A percentile compares a stretch with the other conserved stretches of the same genome.
Evolutionary conservation across 495 filamentous ascomycete genomes (phyloP).

Genomic region (Podospora australis): DNA sequence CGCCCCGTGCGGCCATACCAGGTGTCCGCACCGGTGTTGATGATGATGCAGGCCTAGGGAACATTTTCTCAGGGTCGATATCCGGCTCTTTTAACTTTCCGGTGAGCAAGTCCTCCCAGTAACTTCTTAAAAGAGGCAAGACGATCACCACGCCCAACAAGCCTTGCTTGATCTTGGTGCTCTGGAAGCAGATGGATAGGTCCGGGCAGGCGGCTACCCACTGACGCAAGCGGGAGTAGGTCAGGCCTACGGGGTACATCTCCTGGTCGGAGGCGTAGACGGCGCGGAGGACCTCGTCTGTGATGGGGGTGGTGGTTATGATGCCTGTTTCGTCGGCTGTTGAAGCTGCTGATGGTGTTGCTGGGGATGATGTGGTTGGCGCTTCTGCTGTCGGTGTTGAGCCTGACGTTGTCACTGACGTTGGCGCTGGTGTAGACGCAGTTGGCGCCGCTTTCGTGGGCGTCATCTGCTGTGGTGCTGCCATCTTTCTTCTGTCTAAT

Average conservation of each 20-base stretch:
- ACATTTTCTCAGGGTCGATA: slow-evolving; percentile 58
- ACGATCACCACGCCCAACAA: slow-evolving; percentile 22
- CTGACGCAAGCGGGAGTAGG: slow-evolving; percentile 18
- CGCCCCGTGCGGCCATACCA: too few relatives aligned
- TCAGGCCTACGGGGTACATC: slow-evolving; percentile 28
- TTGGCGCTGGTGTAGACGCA: too few relatives aligned
- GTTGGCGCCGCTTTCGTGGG: too few relatives aligned
- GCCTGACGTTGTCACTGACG: too few relatives aligned
- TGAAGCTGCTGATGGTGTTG: background rate
- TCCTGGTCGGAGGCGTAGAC: slow-evolving; percentile 29
- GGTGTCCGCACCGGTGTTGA: too few relatives aligned
- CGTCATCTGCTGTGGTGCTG: too few relatives aligned
- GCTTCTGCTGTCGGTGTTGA: too few relatives aligned
- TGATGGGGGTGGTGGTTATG: slow-evolving; percentile 1
- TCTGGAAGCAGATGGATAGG: slow-evolving; percentile 16
- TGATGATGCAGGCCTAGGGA: too few relatives aligned
- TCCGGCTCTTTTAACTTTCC: slow-evolving; percentile 62
- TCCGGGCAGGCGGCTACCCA: slow-evolving; percentile 23
- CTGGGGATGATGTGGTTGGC: background rate
- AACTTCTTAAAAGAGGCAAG: slow-evolving; percentile 13
- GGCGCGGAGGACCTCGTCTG: slow-evolving; percentile 9
- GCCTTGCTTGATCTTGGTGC: background rate
- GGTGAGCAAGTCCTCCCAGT: slow-evolving; percentile 52
- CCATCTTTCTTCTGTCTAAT: too few relatives aligned
- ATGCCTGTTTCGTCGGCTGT: background rate